Conservation (phyloP, 805 yeast species). For the Spathaspora gorwiae region DNA sequence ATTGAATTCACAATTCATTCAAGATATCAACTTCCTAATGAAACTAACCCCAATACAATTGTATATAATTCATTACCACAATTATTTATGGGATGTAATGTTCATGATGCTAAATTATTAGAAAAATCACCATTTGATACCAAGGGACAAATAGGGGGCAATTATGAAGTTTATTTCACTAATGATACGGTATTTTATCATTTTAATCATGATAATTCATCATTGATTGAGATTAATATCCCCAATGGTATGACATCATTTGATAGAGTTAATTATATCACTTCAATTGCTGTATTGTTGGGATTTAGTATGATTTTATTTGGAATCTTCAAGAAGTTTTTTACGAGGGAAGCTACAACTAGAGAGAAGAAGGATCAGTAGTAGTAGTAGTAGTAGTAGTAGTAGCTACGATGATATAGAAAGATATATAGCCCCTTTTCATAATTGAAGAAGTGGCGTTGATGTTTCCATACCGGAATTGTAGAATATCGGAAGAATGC, state of each 20-base stretch:
- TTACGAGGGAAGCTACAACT: not conserved
- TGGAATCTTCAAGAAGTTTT: constrained; percentile 1
- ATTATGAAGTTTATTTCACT: constrained; percentile 34
- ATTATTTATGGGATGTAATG: constrained; percentile 37
- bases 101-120: constrained; percentile 21
- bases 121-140: constrained; percentile 35
- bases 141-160: constrained; percentile 19
- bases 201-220: constrained; percentile 3
- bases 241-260: constrained; percentile 8
- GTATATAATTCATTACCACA: constrained; percentile 18
- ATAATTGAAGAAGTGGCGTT: too few species aligned
- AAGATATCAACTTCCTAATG: constrained; percentile 34
- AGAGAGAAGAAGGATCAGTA: constrained; percentile 3
- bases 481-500: too few species aligned
- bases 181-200: constrained; percentile 39
- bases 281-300: constrained; percentile 5
- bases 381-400: not conserved
- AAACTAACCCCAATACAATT: constrained; percentile 5
- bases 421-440: too few species aligned
- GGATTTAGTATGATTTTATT: constrained; percentile 6
- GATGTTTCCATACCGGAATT: too few species aligned
- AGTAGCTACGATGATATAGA: too few species aligned
- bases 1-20: constrained; percentile 33
- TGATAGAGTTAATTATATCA: constrained; percentile 7
- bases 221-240: not conserved